Evolutionary conservation across 768 basidiomycete species (phyloP), one percentile per base, ranked within the genome.

Genomic region (Lentinus brumalis): DNA sequence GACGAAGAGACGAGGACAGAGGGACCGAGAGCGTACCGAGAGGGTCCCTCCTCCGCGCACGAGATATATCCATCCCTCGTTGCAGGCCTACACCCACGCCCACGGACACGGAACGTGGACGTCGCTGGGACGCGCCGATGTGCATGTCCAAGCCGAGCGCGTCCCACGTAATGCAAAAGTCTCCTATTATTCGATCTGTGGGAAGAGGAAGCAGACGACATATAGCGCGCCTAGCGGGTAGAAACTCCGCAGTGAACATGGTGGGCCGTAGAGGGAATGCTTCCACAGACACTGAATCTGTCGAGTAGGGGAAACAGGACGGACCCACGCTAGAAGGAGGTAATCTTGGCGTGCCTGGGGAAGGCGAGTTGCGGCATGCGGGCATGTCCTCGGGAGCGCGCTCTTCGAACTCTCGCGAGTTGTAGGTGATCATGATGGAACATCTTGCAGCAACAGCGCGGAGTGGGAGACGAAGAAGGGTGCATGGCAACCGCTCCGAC

Each of bases 21-120:
- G 57, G 15, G 57, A 50, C n/a, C 18, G 51, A 32, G 57, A 30
- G 50, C 50, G n/a, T 32, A 57, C 57, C 16, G 32, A 49, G 56
- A 42, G 26, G 54, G 7, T n/a, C 44, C 47, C 57, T 38, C 38
- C 40, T 2, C 38, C 50, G 41, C 54, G 11, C 42, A 35, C 31
- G 51, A 50, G 50, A 56, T 61, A 61, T 54, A 61, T 54, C 53
- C 49, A 56, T 45, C 44, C 44, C 46, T 18, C 46, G 2, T 29
- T 12, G 21, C 29, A 9, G 26, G 12, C 46, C 12, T 26, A 12
- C 46, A 2, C 21, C 12, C 46, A 49, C 46, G 14, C 46, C 46
- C 46, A 49, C 46, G 29, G 21, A 2, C 46, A 15, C 29, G 46
- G 46, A 29, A 16, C 46, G 29, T 26, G 46, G 21, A 26, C 46